Conservation (phyloP, 371 early-diverging fungal genomes). For the Actinomortierella wolfii region DNA sequence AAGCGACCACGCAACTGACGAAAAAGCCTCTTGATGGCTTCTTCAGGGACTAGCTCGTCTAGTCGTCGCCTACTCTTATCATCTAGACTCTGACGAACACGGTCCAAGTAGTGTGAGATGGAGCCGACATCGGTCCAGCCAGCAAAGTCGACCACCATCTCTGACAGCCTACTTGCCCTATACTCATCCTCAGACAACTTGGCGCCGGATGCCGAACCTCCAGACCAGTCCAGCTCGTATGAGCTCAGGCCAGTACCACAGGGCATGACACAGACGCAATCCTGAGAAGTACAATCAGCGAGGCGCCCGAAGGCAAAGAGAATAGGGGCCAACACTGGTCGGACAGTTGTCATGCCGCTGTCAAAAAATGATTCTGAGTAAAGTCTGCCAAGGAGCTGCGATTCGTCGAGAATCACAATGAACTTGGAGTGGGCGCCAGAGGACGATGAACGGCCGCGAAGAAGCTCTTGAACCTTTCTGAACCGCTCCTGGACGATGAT, state of each 20-base stretch:
- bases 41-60: slow-evolving; percentile 25
- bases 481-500: too few relatives aligned
- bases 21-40: slow-evolving; percentile 30
- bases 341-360: slow-evolving; percentile 7
- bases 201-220: slow-evolving; percentile 14
- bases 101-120: slow-evolving; percentile 15
- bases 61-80: too few relatives aligned
- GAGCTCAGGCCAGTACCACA: slow-evolving; percentile 22
- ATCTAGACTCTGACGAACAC: too few relatives aligned
- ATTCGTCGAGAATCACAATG: slow-evolving; percentile 21
- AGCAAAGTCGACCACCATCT: slow-evolving; percentile 8
- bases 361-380: not conserved
- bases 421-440: slow-evolving; percentile 14
- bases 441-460: slow-evolving; percentile 9
- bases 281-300: not conserved
- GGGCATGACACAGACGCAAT: slow-evolving; percentile 12
- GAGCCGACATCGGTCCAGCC: slow-evolving; percentile 16
- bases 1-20: slow-evolving; percentile 11
- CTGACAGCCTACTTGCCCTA: slow-evolving; percentile 5
- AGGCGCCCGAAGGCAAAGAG: slow-evolving; percentile 9
- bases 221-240: slow-evolving; percentile 22
- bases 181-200: slow-evolving; percentile 12
- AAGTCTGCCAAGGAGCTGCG: slow-evolving; percentile 3
- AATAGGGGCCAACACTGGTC: slow-evolving; percentile 18
- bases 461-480: slow-evolving; percentile 11